Evolutionary conservation across 306 rosid species (phyloP).

Genomic region (Cicer pinnatifidum): DNA sequence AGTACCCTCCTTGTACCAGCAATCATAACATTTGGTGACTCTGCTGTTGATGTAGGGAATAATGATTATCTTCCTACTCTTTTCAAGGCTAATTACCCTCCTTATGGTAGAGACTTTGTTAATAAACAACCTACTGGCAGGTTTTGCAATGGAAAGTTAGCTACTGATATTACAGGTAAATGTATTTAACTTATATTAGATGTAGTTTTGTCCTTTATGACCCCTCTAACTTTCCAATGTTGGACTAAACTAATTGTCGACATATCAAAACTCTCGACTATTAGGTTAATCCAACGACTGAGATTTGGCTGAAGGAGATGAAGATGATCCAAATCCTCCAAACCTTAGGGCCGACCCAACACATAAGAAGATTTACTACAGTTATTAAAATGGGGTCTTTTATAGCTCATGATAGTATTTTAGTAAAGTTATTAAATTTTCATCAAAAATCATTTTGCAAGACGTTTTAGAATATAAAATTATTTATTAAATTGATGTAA

Average conservation of each 20-base stretch:
- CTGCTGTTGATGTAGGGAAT: conserved; percentile 90
- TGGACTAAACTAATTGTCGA: background rate
- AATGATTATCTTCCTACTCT: conserved; percentile 78
- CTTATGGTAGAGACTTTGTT: conserved; percentile 90
- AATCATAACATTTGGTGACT: conserved; percentile 85
- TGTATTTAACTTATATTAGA: background rate
- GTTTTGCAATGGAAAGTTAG: conserved; percentile 92
- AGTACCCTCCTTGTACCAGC: conserved; percentile 72
- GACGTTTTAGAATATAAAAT: no score
- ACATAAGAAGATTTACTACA: no score
- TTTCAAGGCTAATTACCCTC: conserved; percentile 89
- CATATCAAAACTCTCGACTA: background rate
- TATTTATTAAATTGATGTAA: no score
- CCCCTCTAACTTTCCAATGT: background rate
- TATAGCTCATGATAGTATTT: no score
- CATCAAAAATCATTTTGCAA: no score
- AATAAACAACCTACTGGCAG: conserved; percentile 91
- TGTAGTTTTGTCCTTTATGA: background rate
- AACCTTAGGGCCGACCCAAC: no score
- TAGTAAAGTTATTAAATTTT: no score
- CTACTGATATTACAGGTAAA: conserved; percentile 91
- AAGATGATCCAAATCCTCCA: background rate
- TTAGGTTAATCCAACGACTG: background rate
- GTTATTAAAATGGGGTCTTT: no score
- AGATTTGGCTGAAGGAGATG: background rate